Base-by-base conservation (phyloP, 2,329 filamentous ascomycete species). In the Neophaeococcomyces aloes region DNA sequence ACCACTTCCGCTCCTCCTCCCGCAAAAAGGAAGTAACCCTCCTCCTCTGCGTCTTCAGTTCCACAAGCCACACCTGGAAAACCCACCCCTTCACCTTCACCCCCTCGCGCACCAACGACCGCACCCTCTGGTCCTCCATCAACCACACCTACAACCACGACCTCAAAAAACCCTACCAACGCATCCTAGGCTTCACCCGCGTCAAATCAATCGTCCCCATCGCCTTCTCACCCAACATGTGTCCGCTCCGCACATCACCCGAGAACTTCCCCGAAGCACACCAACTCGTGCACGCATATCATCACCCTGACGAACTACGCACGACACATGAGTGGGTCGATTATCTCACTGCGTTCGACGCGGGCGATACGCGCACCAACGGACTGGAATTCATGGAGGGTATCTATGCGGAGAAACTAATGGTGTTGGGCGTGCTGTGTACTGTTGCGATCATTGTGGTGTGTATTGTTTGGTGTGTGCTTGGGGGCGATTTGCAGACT, bases 301-400 rank as follows among this genome's bases (percentile, higher is more conserved):
- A 52, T 33, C 47, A 53, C 25, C 50, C 51, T 4, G 45, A 48
- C 4, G 14, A 19, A 5, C 27, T 53, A 13, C 37, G 31, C 7
- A 35, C 51, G 14, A 45, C 29, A 3, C 49, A 49, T n/a, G 33
- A 44, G 14, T 53, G 51, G 51, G 42, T 53, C n/a, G 49, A 53
- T 34, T 53, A 48, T 35, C 53, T 50, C 29, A 35, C 40, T 3
- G 30, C 38, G 1, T 47, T 52, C 23, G 44, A 52, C 18, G 45
- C 39, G 4, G 23, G 30, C n/a, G 45, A 50, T 25, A 40, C 21
- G 3, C 29, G 43, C 5, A 38, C 40, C 21, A 41, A 50, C 4
- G 51, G 51, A 1, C 48, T 53, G 3, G 50, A 52, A 27, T 53
- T 53, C 25, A 40, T 45, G 15, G 50, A 53, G 34, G 51, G 50